These are phyloP conservation scores for Ephemerocybe angulata DNA, from an alignment of 768 basidiomycete genomes.

Conservation along the genomic window DNA sequence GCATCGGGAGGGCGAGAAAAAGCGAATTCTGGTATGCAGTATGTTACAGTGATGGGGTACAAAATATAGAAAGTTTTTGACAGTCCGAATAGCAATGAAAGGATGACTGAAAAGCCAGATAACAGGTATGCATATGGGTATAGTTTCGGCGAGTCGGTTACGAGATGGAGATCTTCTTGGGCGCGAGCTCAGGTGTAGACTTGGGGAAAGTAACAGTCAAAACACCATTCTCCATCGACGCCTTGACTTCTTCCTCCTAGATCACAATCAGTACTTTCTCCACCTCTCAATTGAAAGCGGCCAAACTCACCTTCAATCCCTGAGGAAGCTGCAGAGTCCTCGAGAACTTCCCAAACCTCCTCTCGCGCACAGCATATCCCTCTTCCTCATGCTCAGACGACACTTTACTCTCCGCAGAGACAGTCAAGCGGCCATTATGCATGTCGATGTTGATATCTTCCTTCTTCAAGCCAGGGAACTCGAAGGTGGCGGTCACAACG, in stretches of 20 bases:
- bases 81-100: too few species aligned
- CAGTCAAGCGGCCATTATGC: conserved; percentile 39
- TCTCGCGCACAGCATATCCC: conserved; percentile 39
- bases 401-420: conserved; percentile 42
- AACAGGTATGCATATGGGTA: too few species aligned
- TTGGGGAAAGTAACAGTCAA: conserved; percentile 47
- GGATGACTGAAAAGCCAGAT: too few species aligned
- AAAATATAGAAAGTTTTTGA: too few species aligned
- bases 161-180: conserved; percentile 28
- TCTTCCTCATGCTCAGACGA: conserved; percentile 26
- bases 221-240: conserved; percentile 44
- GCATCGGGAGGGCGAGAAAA: too few species aligned
- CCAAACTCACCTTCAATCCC: conserved; percentile 38
- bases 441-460: conserved; percentile 47
- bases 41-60: too few species aligned
- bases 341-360: conserved; percentile 37
- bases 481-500: conserved; percentile 47
- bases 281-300: too few species aligned
- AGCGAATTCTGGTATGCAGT: too few species aligned
- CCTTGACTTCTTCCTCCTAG: conserved; percentile 18
- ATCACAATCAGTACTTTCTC: neutral
- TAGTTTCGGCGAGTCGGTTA: too few species aligned
- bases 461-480: conserved; percentile 47
- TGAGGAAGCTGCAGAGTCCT: conserved; percentile 44
- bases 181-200: conserved; percentile 24